A percentile compares a stretch with the other conserved stretches of the same genome.
phyloP scores from a whole-genome alignment of 352 stramenopile genomes.

The Phytophthora sojae region DNA sequence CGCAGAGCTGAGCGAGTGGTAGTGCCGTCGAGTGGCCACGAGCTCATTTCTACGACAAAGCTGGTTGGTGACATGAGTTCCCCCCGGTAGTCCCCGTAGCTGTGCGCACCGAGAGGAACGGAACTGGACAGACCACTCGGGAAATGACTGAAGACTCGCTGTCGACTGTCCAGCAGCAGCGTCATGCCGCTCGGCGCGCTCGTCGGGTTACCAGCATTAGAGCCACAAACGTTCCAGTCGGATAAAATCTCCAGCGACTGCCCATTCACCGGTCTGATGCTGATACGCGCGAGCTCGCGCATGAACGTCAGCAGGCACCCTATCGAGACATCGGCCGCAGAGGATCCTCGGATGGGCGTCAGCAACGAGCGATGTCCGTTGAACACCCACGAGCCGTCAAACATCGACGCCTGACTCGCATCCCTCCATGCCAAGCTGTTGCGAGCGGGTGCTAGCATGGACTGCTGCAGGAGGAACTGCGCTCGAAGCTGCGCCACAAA shows the following conservation, averaged over 20 bases:
- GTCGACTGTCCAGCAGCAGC: constrained; percentile 50
- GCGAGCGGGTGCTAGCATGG: background rate
- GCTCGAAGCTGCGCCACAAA: constrained; percentile 49
- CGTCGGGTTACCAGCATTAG: background rate
- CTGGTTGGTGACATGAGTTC: constrained; percentile 34
- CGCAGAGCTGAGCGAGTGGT: constrained; percentile 14
- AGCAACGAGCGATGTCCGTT: constrained; percentile 32
- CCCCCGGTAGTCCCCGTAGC: constrained; percentile 58
- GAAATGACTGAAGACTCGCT: constrained; percentile 51
- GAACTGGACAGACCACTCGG: constrained; percentile 55
- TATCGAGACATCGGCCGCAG: constrained; percentile 25
- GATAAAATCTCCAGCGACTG: constrained; percentile 33
- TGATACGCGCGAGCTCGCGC: constrained; percentile 38
- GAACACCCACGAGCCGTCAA: constrained; percentile 42
- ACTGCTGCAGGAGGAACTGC: constrained; percentile 36
- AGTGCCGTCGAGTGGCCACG: constrained; percentile 22
- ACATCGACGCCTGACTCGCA: constrained; percentile 14
- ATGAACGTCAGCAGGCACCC: constrained; percentile 40
- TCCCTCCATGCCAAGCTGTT: constrained; percentile 1
- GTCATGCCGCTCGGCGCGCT: constrained; percentile 26
- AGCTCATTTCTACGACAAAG: constrained; percentile 50
- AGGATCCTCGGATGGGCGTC: constrained; percentile 18
- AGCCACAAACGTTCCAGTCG: constrained; percentile 27
- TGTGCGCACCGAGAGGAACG: constrained; percentile 35
- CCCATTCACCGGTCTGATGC: constrained; percentile 29